phyloP scores from a whole-genome alignment of 441 rosid species.

The Gossypium trilobum region DNA sequence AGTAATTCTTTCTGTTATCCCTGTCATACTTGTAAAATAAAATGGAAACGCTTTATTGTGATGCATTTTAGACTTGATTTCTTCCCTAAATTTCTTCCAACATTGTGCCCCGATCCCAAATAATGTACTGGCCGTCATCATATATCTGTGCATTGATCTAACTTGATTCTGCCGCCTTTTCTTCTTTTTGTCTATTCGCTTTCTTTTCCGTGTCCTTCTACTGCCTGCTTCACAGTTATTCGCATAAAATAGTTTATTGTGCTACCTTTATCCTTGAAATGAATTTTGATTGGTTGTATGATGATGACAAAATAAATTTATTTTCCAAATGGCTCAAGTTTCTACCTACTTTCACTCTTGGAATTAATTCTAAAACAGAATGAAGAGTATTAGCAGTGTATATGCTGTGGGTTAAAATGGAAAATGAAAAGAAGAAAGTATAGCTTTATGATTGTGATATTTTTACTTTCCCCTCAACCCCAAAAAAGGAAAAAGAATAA shows the following conservation, averaged over 20 bases:
- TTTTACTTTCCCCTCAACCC: neutral
- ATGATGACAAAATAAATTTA: neutral
- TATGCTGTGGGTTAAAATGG: neutral
- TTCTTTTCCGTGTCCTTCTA: neutral
- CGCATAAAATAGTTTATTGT: neutral
- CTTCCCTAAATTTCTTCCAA: constrained; percentile 20
- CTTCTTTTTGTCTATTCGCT: neutral
- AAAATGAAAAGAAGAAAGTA: neutral
- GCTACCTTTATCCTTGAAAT: neutral
- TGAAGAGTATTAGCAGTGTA: neutral
- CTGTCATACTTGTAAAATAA: neutral
- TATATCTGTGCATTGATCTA: neutral
- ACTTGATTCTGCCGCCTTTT: neutral
- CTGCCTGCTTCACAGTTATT: neutral
- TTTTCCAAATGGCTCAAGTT: neutral
- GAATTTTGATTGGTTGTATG: neutral
- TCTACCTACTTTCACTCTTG: neutral
- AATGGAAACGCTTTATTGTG: constrained; percentile 11
- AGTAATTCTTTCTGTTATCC: neutral
- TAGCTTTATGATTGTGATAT: neutral
- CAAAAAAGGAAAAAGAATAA: neutral
- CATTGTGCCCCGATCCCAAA: constrained; percentile 7
- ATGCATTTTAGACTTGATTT: constrained; percentile 14
- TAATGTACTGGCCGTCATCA: neutral
- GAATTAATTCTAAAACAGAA: neutral